Percentiles rank a stretch among this genome's conserved stretches.
Conservation (phyloP, 2,329 filamentous ascomycete genomes). For the Pezicula carpinea region DNA sequence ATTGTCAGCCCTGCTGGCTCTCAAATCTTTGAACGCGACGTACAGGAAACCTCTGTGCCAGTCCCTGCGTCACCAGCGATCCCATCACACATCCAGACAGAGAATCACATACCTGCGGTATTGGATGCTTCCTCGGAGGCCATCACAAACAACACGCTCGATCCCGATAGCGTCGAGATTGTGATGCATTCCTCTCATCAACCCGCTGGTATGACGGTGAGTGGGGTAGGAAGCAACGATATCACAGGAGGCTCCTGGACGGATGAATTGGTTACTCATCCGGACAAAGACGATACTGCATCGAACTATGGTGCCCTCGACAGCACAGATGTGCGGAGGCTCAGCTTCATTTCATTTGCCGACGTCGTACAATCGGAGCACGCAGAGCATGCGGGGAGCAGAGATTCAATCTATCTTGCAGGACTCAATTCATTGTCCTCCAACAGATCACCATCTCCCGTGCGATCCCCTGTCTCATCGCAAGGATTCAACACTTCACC, state of each 20-base stretch:
- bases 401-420: slow-evolving; percentile 66
- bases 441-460: slow-evolving; percentile 73
- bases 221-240: slow-evolving; percentile 39
- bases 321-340: slow-evolving; percentile 69
- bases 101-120: slow-evolving; percentile 89
- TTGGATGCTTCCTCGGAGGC: slow-evolving; percentile 87
- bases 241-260: slow-evolving; percentile 26
- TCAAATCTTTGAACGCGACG: slow-evolving; percentile 90
- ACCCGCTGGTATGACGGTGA: slow-evolving; percentile 66
- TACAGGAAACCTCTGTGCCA: slow-evolving; percentile 71
- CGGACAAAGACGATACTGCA: slow-evolving; percentile 54
- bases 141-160: slow-evolving; percentile 80
- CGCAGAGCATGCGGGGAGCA: slow-evolving; percentile 54
- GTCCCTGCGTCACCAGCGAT: slow-evolving; percentile 77
- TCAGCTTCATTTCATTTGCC: slow-evolving; percentile 95
- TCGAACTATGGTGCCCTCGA: slow-evolving; percentile 78
- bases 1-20: slow-evolving; percentile 73
- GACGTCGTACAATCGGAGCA: slow-evolving; percentile 89
- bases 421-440: slow-evolving; percentile 59
- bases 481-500: slow-evolving; percentile 65
- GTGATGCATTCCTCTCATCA: slow-evolving; percentile 83
- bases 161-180: slow-evolving; percentile 89
- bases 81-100: slow-evolving; percentile 86
- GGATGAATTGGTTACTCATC: slow-evolving; percentile 46
- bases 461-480: slow-evolving; percentile 74